Base-by-base conservation (phyloP, 345 rosid genomes). In the Boechera divaricarpa region DNA sequence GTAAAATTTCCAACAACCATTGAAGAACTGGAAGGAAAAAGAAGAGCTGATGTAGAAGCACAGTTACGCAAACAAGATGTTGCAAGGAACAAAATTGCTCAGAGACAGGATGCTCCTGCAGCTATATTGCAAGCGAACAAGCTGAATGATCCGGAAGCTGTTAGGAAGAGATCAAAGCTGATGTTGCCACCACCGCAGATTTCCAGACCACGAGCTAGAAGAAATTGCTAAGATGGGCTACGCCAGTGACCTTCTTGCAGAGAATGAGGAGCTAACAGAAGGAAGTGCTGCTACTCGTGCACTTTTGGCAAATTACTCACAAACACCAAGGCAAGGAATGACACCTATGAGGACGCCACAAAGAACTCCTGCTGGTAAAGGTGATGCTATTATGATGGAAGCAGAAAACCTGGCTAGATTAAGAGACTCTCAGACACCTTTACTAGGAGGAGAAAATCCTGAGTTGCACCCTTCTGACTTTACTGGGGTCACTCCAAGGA, bases 151-250 rank as follows among this genome's bases (percentile, higher is more conserved):
- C 97, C 98, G 2, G 96, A 93, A 84, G 75, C 92, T 6, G 99
- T 95, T 59, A 87, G 98, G 87, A 95, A 88, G 85, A 87, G 97
- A 77, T 91, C 99, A n/a, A n/a, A 49, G 78, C 82, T 95, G 80
- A 92, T 95, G 97, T 93, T 95, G 65, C 99, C 99, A 63, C 88
- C 96, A 64, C 99, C 99, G 9, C 98, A 93, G 85, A 95, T 95
- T 74, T n/a, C n/a, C n/a, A n/a, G 94, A 95, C 73, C 91, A 86
- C 33, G 99, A 95, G 83, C 84, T 95, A 76, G 96, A 93, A 75
- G 98, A 93, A 59, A 95, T 95, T 82, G 98, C 99, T 58, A 95
- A 91, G 87, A 91, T 95, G 97, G 99, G 98, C 47, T 92, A 95
- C 77, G 97, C 97, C 36, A 87, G 93, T 77, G 99, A 95, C 76